Evolutionary conservation across 805 yeast genomes (phyloP).

Genomic region (Yamadazyma phyllophila): DNA sequence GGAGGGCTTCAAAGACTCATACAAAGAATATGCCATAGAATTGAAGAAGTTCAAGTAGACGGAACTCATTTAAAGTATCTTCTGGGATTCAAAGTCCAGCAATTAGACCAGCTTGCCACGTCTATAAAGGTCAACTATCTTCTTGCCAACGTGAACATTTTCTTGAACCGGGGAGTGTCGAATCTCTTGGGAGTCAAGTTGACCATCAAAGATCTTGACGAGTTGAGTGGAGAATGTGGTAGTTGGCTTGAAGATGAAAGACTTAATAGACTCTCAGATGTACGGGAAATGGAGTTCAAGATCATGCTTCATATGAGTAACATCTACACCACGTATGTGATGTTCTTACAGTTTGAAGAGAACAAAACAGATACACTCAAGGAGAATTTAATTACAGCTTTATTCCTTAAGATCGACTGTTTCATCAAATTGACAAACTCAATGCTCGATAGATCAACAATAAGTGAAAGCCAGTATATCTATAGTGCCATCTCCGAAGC

Average conservation of each 20-base stretch:
- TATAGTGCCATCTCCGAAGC: slow-evolving; percentile 8
- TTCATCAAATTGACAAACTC: slow-evolving; percentile 10
- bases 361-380: slow-evolving; percentile 10
- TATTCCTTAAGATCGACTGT: slow-evolving; percentile 10
- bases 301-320: slow-evolving; percentile 27
- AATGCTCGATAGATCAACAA: neutral
- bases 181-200: slow-evolving; percentile 19
- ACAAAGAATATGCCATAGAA: slow-evolving; percentile 2
- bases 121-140: slow-evolving; percentile 26
- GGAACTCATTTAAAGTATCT: slow-evolving; percentile 24
- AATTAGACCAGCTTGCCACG: slow-evolving; percentile 18
- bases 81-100: slow-evolving; percentile 12
- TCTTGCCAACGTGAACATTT: slow-evolving; percentile 24
- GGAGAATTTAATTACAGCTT: slow-evolving; percentile 8
- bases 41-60: slow-evolving; percentile 20
- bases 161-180: slow-evolving; percentile 22
- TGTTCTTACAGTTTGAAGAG: slow-evolving; percentile 39
- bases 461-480: slow-evolving; percentile 9
- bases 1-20: slow-evolving; percentile 8
- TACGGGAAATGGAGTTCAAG: slow-evolving; percentile 19
- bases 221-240: slow-evolving; percentile 22
- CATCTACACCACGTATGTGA: slow-evolving; percentile 25
- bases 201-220: slow-evolving; percentile 20
- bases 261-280: slow-evolving; percentile 13
- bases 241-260: slow-evolving; percentile 24